phyloP scores from a whole-genome alignment of 768 basidiomycete genomes.

The Boletus fagicola region DNA sequence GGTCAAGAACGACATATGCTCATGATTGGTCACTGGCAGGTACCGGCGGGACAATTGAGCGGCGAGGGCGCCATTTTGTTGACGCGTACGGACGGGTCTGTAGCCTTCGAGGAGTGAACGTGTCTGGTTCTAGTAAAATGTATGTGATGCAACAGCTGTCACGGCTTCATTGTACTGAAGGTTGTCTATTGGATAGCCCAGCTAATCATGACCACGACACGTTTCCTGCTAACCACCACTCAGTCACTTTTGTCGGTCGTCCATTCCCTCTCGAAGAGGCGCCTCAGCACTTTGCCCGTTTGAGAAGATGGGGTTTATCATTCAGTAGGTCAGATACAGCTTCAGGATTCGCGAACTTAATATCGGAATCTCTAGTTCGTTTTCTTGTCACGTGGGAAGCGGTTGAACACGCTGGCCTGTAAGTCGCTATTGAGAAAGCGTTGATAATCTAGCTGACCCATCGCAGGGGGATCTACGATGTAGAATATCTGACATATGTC shows the following conservation, averaged over 20 bases:
- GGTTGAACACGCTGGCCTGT: constrained; percentile 91
- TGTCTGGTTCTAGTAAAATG: constrained; percentile 84
- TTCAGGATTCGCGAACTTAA: neutral
- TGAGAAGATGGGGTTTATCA: constrained; percentile 84
- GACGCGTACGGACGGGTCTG: constrained; percentile 81
- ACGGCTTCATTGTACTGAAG: constrained; percentile 21
- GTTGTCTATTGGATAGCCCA: constrained; percentile 45
- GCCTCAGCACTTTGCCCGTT: constrained; percentile 73
- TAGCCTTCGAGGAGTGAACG: constrained; percentile 78
- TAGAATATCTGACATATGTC: constrained; percentile 79
- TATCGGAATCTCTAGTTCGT: constrained; percentile 51
- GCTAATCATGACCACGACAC: constrained; percentile 61
- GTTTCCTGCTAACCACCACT: constrained; percentile 63
- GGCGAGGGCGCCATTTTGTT: constrained; percentile 77
- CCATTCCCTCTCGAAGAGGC: constrained; percentile 93
- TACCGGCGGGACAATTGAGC: constrained; percentile 54
- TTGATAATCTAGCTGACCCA: neutral
- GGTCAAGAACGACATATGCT: constrained; percentile 52
- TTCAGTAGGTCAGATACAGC: constrained; percentile 58
- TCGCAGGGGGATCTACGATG: constrained; percentile 77
- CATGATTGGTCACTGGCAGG: constrained; percentile 68
- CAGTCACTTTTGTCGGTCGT: constrained; percentile 82
- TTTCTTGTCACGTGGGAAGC: constrained; percentile 98
- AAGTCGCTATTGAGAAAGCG: constrained; percentile 34
- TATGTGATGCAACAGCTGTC: constrained; percentile 27